Base-by-base conservation (phyloP, 805 yeast genomes). In the Candida silvatica region DNA sequence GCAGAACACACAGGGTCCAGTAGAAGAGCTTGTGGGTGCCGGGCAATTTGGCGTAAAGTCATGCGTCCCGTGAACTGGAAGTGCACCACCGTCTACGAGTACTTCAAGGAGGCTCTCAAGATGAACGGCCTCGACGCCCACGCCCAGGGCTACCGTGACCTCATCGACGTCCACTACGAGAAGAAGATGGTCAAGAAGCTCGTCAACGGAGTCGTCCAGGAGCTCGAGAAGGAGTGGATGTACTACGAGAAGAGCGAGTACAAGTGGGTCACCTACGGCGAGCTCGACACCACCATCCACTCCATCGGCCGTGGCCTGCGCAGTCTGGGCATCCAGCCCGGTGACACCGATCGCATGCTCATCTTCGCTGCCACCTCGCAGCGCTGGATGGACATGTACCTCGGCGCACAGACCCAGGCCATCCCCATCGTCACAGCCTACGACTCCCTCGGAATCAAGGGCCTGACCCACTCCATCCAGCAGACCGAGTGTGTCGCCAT, bases 371-470 rank as follows among this genome's bases (percentile, higher is more conserved):
- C 83, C 16, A 92, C 98, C 11, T 82, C 94, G 12, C 80, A 74
- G 37, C 76, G 75, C 52, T 90, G 97, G 97, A 74, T 90, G 85
- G 82, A 84, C 62, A 72, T 84, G 22, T 90, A 77, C 44, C 58
- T 85, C 39, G 95, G 88, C 12, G 70, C 85, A 35, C 74, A 75
- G 48, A 66, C 87, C 35, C 96, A 86, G 59, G 62, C 71, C 33
- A 79, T 92, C 40, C 83, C 97, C 17, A 71, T 82, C 38, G 97
- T 87, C 27, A 92, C 98, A 12, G 97, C 98, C 26, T 92, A 92
- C 59, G 97, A 88, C 58, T 86, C 96, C 29, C 68, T 88, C 45
- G 97, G 97, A 38, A 94, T 86, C 59, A 69, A 71, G 25, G 95
- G 95, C 17, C 69, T 88, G 52, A 80, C 80, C 38, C 94, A 82